Percentiles rank a stretch among this genome's conserved stretches.
Conservation (phyloP, 805 yeast species). For the Ogataea methanolica region DNA sequence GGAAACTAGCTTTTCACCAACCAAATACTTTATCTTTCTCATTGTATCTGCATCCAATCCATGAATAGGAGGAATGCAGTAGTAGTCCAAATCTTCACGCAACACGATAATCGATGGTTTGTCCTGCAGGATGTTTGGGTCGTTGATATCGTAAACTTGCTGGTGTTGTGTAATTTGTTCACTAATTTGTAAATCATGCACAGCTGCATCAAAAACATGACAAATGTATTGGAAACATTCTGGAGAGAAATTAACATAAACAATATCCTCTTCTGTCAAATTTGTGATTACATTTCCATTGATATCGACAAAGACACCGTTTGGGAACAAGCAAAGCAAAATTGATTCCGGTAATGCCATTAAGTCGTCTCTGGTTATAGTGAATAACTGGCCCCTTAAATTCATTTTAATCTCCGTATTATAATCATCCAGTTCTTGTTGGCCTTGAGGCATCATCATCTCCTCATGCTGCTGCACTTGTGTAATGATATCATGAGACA, state of each 20-base stretch:
- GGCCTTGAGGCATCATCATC: conserved; percentile 13
- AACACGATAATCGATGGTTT: conserved; percentile 90
- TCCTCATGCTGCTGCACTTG: conserved; percentile 49
- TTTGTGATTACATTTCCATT: conserved; percentile 75
- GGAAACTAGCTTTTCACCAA: conserved; percentile 59
- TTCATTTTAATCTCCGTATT: conserved; percentile 71
- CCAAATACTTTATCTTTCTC: conserved; percentile 63
- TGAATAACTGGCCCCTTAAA: conserved; percentile 69
- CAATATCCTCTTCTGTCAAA: conserved; percentile 74
- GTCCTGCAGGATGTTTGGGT: conserved; percentile 62
- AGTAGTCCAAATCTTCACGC: conserved; percentile 91
- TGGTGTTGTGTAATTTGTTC: conserved; percentile 27
- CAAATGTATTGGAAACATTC: conserved; percentile 81
- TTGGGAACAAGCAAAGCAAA: conserved; percentile 80
- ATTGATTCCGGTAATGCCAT: conserved; percentile 91
- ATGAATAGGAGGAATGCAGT: conserved; percentile 73
- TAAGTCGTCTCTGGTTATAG: conserved; percentile 80
- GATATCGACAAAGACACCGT: conserved; percentile 79
- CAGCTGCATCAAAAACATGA: conserved; percentile 64
- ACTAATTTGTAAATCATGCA: conserved; percentile 47
- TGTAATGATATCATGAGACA: conserved; percentile 52
- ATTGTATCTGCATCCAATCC: conserved; percentile 56
- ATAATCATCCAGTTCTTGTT: conserved; percentile 38
- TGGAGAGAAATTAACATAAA: conserved; percentile 82
- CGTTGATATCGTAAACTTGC: conserved; percentile 31